Conservation (phyloP, 208 protist genomes). For the Trypanosoma vivax region DNA sequence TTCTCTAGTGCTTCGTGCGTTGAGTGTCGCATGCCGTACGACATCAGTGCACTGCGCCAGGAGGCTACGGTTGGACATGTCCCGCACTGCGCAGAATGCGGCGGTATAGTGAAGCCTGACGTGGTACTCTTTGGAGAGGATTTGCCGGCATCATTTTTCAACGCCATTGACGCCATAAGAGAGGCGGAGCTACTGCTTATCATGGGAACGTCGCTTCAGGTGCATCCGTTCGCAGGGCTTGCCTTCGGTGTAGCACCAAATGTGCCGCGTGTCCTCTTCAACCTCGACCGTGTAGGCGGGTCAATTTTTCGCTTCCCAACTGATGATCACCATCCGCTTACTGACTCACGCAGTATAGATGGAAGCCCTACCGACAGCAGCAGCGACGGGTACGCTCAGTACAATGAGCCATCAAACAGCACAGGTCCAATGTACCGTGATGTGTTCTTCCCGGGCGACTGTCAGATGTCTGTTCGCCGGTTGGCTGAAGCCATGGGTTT, state of each 20-base stretch:
- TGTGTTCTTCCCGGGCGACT: conserved; percentile 72
- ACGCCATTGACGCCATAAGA: conserved; percentile 59
- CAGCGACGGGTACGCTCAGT: conserved; percentile 56
- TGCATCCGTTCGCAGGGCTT: conserved; percentile 90
- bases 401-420: conserved; percentile 20
- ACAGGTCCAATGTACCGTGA: conserved; percentile 36
- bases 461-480: conserved; percentile 41
- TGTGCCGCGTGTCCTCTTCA: conserved; percentile 89
- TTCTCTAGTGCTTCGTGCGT: conserved; percentile 86
- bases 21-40: conserved; percentile 52
- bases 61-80: conserved; percentile 39
- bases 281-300: conserved; percentile 72
- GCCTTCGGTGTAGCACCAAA: conserved; percentile 34
- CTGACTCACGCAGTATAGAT: too few relatives aligned
- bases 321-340: conserved; percentile 13
- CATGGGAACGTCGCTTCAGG: conserved; percentile 93
- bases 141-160: conserved; percentile 85
- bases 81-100: conserved; percentile 55
- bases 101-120: conserved; percentile 91
- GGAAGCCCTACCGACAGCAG: neutral
- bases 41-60: conserved; percentile 23
- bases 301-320: conserved; percentile 64
- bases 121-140: conserved; percentile 96
- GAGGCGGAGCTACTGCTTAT: conserved; percentile 89
- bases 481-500: conserved; percentile 51